Percentiles rank a stretch among this genome's conserved stretches.
These are phyloP conservation scores for Manihot esculenta DNA, from an alignment of 441 rosid genomes.

Conservation along the genomic window DNA sequence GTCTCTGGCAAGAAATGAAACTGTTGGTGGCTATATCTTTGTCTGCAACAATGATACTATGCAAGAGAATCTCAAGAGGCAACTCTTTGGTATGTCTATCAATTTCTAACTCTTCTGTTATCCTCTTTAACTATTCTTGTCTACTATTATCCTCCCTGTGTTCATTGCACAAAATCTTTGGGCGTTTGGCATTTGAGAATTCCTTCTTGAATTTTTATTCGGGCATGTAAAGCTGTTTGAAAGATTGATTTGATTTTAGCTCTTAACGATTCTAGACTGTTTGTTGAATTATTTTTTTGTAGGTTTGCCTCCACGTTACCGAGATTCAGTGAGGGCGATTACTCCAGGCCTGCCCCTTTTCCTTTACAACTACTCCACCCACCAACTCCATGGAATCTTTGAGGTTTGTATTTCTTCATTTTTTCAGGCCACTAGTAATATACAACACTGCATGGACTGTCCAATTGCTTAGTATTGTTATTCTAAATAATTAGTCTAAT, in stretches of 20 bases:
- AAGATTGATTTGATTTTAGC: too few relatives aligned
- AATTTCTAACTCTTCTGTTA: not conserved
- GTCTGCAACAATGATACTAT: slow-evolving; percentile 99
- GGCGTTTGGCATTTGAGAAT: not conserved
- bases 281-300: not conserved
- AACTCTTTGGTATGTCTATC: slow-evolving; percentile 70
- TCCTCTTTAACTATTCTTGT: not conserved
- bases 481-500: not conserved
- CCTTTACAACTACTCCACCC: slow-evolving; percentile 97
- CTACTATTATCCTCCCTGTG: too few relatives aligned
- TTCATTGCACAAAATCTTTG: not conserved
- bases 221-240: not conserved
- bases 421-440: not conserved
- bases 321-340: slow-evolving; percentile 94
- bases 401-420: slow-evolving; percentile 45
- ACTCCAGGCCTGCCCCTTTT: slow-evolving; percentile 97
- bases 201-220: not conserved
- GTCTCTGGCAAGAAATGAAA: slow-evolving; percentile 82
- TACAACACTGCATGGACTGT: too few relatives aligned
- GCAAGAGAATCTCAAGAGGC: slow-evolving; percentile 89
- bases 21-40: slow-evolving; percentile 91
- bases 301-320: slow-evolving; percentile 95
- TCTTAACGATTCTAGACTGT: not conserved
- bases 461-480: not conserved
- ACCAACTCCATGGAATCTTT: slow-evolving; percentile 95